Base-by-base conservation (phyloP, 257 asterid genomes). In the Petunia axillaris region DNA sequence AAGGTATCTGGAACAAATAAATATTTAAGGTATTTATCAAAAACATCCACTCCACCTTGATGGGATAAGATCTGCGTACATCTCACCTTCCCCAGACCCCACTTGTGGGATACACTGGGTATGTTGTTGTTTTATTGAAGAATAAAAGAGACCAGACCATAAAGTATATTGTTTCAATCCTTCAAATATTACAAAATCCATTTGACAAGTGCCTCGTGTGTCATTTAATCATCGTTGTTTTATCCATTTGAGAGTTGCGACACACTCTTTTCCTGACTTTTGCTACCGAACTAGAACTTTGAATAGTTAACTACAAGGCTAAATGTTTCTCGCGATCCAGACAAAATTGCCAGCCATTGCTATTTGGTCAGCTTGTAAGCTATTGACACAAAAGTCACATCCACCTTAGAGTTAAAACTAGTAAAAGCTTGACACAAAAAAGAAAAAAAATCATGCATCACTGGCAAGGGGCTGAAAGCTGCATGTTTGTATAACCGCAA, bases 281-380 rank as follows among this genome's bases (percentile, higher is more conserved):
- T 44, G 58, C 76, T 16, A 44, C 38, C 39, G 7, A 70, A 25
- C 58, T 46, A 4, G 25, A 70, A n/a, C 2, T 9, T 3, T 44
- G 41, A 16, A 2, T 9, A 46, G 4, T 46, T 46, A 46, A 25
- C 76, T 8, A 46, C n/a, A 25, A 46, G 16, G 40, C 58, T 16
- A 70, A 46, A 70, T 25, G 39, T 9, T 9, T 57, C 41, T 70
- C 58, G 1, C 8, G 76, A 9, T 46, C 46, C 38, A 46, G 77
- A 48, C 43, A 71, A 16, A 70, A 71, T 48, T 48, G 43, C 60
- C 77, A 68, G 76, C 4, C 55, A 43, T 68, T n/a, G 76, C 40
- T 43, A 68, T 8, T 68, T 16, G 76, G 6, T 8, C 55, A 71
- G 60, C 60, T 71, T 71, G 60, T 25, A 43, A 71, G 77, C 40